Evolutionary conservation across 2,329 filamentous ascomycete genomes (phyloP).

Genomic region (Sarocladium kiliense): DNA sequence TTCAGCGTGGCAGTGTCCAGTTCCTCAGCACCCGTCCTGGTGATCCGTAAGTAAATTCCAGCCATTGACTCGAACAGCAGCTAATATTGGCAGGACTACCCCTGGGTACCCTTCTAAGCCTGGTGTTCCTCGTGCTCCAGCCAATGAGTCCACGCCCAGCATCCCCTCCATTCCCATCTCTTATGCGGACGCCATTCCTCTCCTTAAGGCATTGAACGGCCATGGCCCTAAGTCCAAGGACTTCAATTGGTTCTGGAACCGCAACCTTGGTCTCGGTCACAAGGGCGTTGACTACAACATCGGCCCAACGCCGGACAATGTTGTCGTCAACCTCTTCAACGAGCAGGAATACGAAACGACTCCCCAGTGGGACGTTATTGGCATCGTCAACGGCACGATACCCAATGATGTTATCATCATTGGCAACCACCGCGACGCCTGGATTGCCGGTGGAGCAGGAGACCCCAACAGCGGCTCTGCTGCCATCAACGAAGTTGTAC

Average conservation of each 20-base stretch:
- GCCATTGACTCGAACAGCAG: neutral
- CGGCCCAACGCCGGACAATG: conserved; percentile 68
- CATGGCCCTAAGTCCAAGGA: conserved; percentile 74
- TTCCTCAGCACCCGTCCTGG: conserved; percentile 67
- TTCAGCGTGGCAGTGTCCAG: conserved; percentile 83
- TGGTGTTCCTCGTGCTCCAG: conserved; percentile 70
- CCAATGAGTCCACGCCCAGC: conserved; percentile 64
- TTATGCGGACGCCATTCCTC: conserved; percentile 77
- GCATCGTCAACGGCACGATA: conserved; percentile 82
- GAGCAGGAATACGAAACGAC: conserved; percentile 78
- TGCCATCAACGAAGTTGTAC: conserved; percentile 71
- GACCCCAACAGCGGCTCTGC: conserved; percentile 83
- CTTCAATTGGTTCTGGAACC: conserved; percentile 66
- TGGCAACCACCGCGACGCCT: conserved; percentile 89
- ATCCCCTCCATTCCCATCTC: conserved; percentile 93
- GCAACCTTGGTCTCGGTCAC: conserved; percentile 66
- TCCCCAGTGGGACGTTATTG: conserved; percentile 87
- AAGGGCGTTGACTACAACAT: conserved; percentile 82
- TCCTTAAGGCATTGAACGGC: conserved; percentile 86
- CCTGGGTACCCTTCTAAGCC: conserved; percentile 92
- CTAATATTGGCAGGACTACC: conserved; percentile 55
- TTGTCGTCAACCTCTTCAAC: conserved; percentile 70
- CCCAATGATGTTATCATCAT: conserved; percentile 81
- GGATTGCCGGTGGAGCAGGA: conserved; percentile 78
- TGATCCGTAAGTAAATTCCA: conserved; percentile 50